phyloP scores from a whole-genome alignment of 2,329 filamentous ascomycete genomes.

The Botrytis byssoidea region DNA sequence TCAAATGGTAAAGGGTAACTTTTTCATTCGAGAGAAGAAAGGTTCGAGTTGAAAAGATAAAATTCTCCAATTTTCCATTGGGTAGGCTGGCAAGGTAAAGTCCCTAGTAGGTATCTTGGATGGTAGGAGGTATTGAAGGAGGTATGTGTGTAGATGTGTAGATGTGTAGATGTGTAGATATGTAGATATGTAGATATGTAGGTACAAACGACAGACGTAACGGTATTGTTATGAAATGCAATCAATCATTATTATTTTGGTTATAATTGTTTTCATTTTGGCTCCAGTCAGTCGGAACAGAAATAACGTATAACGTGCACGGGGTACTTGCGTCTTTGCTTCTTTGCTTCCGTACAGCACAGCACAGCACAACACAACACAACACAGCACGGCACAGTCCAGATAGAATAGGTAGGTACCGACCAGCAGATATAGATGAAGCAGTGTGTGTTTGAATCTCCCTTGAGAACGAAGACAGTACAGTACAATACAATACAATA shows the following conservation, averaged over 20 bases:
- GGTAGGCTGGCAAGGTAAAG: not conserved
- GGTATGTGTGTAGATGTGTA: not conserved
- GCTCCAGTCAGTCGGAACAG: not conserved
- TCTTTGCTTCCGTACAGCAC: not conserved
- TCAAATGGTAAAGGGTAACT: not conserved
- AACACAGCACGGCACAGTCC: not conserved
- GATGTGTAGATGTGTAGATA: not conserved
- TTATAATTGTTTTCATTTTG: not conserved
- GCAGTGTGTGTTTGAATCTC: not conserved
- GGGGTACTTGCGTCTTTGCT: not conserved
- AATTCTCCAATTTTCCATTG: not conserved
- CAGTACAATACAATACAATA: not conserved
- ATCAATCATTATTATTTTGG: not conserved
- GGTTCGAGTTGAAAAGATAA: not conserved
- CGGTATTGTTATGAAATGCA: constrained; percentile 8
- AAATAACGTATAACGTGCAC: not conserved
- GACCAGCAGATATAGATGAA: not conserved
- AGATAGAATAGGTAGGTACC: not conserved
- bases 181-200: not conserved
- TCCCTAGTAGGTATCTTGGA: not conserved
- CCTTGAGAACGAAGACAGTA: not conserved
- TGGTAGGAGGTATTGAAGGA: not conserved
- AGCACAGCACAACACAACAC: not conserved
- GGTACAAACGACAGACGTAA: not conserved
- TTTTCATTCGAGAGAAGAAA: not conserved